A percentile compares a stretch with the other conserved stretches of the same genome.
Conservation (phyloP, 768 basidiomycete species). For the Suillus tomentosus region DNA sequence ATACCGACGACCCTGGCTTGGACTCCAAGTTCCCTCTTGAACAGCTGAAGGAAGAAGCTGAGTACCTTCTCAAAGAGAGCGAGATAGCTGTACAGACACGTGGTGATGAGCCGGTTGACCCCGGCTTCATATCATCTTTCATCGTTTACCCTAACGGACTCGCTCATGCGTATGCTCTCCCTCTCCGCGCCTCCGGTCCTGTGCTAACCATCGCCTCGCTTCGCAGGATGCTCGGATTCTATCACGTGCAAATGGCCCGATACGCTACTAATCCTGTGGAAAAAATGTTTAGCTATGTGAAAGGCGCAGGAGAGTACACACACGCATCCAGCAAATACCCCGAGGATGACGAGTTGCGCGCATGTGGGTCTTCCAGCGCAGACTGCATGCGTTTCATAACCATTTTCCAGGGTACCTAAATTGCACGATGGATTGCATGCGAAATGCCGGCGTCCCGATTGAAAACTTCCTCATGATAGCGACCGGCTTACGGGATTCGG, state of each 20-base stretch:
- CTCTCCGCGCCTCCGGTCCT: neutral
- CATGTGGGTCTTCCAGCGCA: slow-evolving; percentile 14
- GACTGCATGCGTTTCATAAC: neutral
- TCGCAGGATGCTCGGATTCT: slow-evolving; percentile 8
- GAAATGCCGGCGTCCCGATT: neutral
- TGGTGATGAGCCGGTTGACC: slow-evolving; percentile 3
- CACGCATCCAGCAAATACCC: slow-evolving; percentile 18
- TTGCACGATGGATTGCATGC: neutral
- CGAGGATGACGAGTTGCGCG: slow-evolving; percentile 22
- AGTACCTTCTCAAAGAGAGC: slow-evolving; percentile 18
- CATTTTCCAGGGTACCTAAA: slow-evolving; percentile 11
- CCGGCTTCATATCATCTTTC: slow-evolving; percentile 22
- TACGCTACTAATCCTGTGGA: neutral
- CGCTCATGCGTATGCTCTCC: slow-evolving; percentile 19
- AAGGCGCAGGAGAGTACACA: slow-evolving; percentile 15
- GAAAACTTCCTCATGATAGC: neutral
- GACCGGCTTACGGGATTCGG: slow-evolving; percentile 2
- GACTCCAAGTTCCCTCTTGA: slow-evolving; percentile 17
- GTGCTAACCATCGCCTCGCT: neutral
- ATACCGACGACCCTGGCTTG: slow-evolving; percentile 4
- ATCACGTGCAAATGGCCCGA: slow-evolving; percentile 8
- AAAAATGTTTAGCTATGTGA: neutral
- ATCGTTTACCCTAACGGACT: slow-evolving; percentile 16
- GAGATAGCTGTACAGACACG: neutral
- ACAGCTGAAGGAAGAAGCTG: slow-evolving; percentile 22